Percentiles rank a stretch among this genome's conserved stretches.
Conservation (phyloP, 768 basidiomycete species). For the Sistotremastrum niveocremeum region DNA sequence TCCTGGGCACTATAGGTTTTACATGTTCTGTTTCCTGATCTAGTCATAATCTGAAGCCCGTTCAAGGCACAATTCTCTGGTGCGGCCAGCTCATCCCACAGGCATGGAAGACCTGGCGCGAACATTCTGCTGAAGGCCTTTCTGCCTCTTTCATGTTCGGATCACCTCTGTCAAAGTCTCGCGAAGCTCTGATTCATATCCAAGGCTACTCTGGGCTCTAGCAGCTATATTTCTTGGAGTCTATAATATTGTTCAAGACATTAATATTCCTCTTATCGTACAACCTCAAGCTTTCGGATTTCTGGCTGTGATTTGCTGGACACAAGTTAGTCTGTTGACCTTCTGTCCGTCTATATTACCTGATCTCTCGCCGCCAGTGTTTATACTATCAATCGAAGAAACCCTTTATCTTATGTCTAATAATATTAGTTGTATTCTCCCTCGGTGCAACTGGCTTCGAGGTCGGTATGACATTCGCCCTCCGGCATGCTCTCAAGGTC, state of each 20-base stretch:
- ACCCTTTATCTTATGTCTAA: constrained; percentile 20
- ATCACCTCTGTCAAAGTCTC: neutral
- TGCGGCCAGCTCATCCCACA: constrained; percentile 56
- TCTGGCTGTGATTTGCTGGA: constrained; percentile 48
- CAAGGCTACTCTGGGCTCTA: constrained; percentile 48
- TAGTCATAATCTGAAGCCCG: neutral
- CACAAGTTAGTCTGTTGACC: constrained; percentile 33
- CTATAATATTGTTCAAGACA: constrained; percentile 47
- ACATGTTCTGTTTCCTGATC: constrained; percentile 6
- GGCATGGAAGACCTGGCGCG: constrained; percentile 56
- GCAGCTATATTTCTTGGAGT: constrained; percentile 49
- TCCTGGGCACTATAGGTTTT: constrained; percentile 51
- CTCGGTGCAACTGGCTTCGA: constrained; percentile 43
- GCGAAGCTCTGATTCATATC: neutral
- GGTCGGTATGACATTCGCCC: constrained; percentile 41
- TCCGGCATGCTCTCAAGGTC: constrained; percentile 26
- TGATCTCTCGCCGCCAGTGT: constrained; percentile 31
- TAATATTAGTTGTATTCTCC: constrained; percentile 26
- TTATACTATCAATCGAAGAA: constrained; percentile 45
- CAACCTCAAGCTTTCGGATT: constrained; percentile 55
- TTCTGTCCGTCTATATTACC: no score
- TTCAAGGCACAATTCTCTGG: constrained; percentile 51
- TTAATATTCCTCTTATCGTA: constrained; percentile 61
- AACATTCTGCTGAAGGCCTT: constrained; percentile 55
- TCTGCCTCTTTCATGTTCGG: constrained; percentile 35